Percentiles rank a stretch among this genome's conserved stretches.
phyloP scores from a whole-genome alignment of 345 rosid genomes.

The Punica granatum region DNA sequence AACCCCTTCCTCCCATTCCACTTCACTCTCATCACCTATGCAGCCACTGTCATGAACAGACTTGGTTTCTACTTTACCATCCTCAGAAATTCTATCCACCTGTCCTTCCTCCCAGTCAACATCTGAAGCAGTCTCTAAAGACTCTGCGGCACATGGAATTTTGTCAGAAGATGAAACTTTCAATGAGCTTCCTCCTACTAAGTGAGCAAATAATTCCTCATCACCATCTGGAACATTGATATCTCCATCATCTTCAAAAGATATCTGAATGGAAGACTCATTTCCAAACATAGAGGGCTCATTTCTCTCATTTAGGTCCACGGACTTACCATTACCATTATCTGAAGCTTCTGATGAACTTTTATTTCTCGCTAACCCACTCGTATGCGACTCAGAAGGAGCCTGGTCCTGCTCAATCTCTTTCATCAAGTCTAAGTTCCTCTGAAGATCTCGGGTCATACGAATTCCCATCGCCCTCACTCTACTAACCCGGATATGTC shows the following conservation, averaged over 20 bases:
- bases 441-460: slow-evolving; percentile 93
- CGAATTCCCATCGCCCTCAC: slow-evolving; percentile 87
- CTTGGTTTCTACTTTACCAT: slow-evolving; percentile 23
- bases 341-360: slow-evolving; percentile 25
- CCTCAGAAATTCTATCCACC: slow-evolving; percentile 15
- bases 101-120: slow-evolving; percentile 64
- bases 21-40: slow-evolving; percentile 41
- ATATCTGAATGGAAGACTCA: slow-evolving; percentile 49
- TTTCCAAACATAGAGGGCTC: slow-evolving; percentile 19
- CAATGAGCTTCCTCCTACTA: slow-evolving; percentile 56
- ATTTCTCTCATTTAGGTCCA: slow-evolving; percentile 25
- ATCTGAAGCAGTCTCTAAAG: slow-evolving; percentile 48
- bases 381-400: slow-evolving; percentile 14
- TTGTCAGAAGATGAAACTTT: slow-evolving; percentile 31
- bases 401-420: slow-evolving; percentile 48
- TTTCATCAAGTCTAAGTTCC: slow-evolving; percentile 90
- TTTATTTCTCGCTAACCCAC: slow-evolving; percentile 7
- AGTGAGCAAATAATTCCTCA: slow-evolving; percentile 63
- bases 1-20: slow-evolving; percentile 64
- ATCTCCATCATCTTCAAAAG: slow-evolving; percentile 59
- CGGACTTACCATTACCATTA: slow-evolving; percentile 19
- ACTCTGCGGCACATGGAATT: slow-evolving; percentile 21
- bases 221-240: slow-evolving; percentile 39
- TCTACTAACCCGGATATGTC: slow-evolving; percentile 60
- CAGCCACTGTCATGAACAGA: slow-evolving; percentile 22